A percentile compares a stretch with the other conserved stretches of the same genome.
phyloP scores from a whole-genome alignment of 1,139 yeast species.

The Kurtzmaniella quercitrusa region DNA sequence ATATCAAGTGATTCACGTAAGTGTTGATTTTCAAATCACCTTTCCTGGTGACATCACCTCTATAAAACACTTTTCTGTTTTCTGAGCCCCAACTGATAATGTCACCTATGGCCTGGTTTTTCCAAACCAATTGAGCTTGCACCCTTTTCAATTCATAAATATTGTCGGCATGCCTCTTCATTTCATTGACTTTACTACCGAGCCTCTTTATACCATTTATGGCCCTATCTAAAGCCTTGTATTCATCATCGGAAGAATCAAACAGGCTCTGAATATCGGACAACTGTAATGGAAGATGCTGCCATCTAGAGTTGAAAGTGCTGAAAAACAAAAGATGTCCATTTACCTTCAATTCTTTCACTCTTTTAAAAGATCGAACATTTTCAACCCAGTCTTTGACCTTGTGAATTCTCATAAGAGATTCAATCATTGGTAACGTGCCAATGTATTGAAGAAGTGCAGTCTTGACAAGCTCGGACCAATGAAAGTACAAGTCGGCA shows the following conservation, averaged over 20 bases:
- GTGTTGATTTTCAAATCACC: conserved; percentile 59
- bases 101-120: conserved; percentile 31
- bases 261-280: conserved; percentile 50
- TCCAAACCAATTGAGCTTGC: conserved; percentile 48
- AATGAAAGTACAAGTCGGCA: conserved; percentile 59
- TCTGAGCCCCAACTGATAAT: conserved; percentile 52
- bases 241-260: conserved; percentile 51
- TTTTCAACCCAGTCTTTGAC: conserved; percentile 54
- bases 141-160: conserved; percentile 44
- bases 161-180: conserved; percentile 54
- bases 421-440: conserved; percentile 30
- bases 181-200: conserved; percentile 41
- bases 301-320: conserved; percentile 72
- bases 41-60: conserved; percentile 60
- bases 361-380: conserved; percentile 31
- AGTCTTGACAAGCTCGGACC: conserved; percentile 59
- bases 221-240: conserved; percentile 50
- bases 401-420: conserved; percentile 35
- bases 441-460: conserved; percentile 60
- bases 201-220: conserved; percentile 36
- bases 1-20: conserved; percentile 48
- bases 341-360: conserved; percentile 46
- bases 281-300: conserved; percentile 65
- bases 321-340: conserved; percentile 63
- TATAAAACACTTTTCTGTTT: conserved; percentile 51